Evolutionary conservation across 371 early-diverging fungal genomes (phyloP).

Genomic region (Mucor saturninus): DNA sequence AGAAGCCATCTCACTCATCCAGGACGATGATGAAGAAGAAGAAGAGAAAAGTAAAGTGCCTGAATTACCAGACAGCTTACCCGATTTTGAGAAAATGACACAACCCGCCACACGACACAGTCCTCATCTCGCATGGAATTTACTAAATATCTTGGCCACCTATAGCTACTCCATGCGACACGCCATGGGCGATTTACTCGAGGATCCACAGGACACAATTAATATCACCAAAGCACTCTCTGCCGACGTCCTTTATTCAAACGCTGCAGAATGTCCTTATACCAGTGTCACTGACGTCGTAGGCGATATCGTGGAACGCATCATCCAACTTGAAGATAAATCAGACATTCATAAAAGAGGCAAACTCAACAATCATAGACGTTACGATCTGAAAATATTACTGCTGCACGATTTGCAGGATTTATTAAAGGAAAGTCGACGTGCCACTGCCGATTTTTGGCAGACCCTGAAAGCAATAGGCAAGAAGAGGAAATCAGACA

Average conservation of each 20-base stretch:
- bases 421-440: slow-evolving; percentile 15
- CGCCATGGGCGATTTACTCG: slow-evolving; percentile 33
- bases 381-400: slow-evolving; percentile 23
- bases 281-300: slow-evolving; percentile 23
- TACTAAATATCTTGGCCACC: slow-evolving; percentile 31
- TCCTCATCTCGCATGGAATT: slow-evolving; percentile 33
- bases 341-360: neutral
- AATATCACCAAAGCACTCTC: slow-evolving; percentile 20
- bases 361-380: neutral
- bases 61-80: slow-evolving; percentile 9
- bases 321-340: slow-evolving; percentile 13
- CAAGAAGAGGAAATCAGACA: slow-evolving; percentile 11
- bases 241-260: slow-evolving; percentile 25
- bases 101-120: slow-evolving; percentile 15
- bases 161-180: slow-evolving; percentile 51
- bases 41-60: slow-evolving; percentile 5
- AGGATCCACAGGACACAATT: slow-evolving; percentile 28
- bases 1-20: slow-evolving; percentile 5
- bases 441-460: slow-evolving; percentile 35
- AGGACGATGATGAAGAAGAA: slow-evolving; percentile 13
- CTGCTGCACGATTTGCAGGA: slow-evolving; percentile 27
- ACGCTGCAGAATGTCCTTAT: slow-evolving; percentile 26
- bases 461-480: slow-evolving; percentile 22
- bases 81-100: slow-evolving; percentile 30
- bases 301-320: slow-evolving; percentile 24